Percentiles rank a stretch among this genome's conserved stretches.
Evolutionary conservation across 2,329 filamentous ascomycete species (phyloP).

Genomic region (Ceratocystis papillata): DNA sequence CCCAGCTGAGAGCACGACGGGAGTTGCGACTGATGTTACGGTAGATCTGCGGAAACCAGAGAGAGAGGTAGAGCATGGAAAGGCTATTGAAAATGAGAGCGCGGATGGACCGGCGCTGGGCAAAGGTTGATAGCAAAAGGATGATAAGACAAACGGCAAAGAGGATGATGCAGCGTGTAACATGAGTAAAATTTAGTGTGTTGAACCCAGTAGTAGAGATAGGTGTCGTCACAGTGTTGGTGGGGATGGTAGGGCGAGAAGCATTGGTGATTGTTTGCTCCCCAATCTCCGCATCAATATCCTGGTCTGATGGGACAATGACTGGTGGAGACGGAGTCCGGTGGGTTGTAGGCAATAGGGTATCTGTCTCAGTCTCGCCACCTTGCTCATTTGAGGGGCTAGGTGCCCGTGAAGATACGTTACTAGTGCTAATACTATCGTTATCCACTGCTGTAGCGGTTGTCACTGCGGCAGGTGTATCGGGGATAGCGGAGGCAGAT

Average conservation of each 20-base stretch:
- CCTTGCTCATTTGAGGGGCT: constrained; percentile 15
- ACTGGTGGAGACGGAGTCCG: constrained; percentile 29
- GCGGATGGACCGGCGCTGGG: constrained; percentile 48
- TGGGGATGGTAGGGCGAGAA: constrained; percentile 2
- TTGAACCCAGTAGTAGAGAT: constrained; percentile 29
- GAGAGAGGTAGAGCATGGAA: constrained; percentile 67
- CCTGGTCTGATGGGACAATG: constrained; percentile 54
- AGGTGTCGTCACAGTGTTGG: constrained; percentile 30
- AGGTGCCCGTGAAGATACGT: constrained; percentile 25
- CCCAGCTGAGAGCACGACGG: constrained; percentile 80
- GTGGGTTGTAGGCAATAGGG: constrained; percentile 24
- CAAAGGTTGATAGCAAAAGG: constrained; percentile 47
- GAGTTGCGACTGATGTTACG: constrained; percentile 87
- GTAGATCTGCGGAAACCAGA: constrained; percentile 86
- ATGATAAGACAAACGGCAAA: constrained; percentile 46
- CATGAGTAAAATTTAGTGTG: constrained; percentile 40
- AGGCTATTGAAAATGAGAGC: constrained; percentile 52
- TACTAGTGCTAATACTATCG: not conserved
- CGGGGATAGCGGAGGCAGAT: constrained; percentile 23
- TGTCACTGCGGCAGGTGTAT: not conserved
- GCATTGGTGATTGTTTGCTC: constrained; percentile 27
- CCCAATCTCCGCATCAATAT: constrained; percentile 50
- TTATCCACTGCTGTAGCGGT: not conserved
- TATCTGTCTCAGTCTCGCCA: constrained; percentile 13
- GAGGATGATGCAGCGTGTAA: constrained; percentile 49